Percentiles rank a stretch among this genome's conserved stretches.
Evolutionary conservation across 192 early-diverging fungal species (phyloP).

Genomic region (Umbelopsis sp.): DNA sequence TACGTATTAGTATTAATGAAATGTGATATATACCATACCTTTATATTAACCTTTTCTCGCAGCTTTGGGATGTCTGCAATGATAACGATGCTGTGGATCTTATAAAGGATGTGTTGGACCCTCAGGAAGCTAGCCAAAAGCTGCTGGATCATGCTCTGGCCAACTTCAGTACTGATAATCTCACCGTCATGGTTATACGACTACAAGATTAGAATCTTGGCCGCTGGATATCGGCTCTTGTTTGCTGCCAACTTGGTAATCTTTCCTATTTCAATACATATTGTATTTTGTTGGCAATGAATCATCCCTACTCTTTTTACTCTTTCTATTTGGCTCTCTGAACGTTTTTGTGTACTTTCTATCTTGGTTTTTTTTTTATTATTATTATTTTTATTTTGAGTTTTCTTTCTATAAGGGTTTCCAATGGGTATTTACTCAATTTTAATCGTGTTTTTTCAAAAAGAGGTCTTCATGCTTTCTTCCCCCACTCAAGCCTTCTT

Average conservation of each 20-base stretch:
- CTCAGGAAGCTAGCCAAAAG: slow-evolving; percentile 74
- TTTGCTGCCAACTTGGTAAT: neutral
- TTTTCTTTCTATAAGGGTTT: neutral
- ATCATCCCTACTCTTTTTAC: too few species aligned
- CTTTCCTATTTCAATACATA: neutral
- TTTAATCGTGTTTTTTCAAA: neutral
- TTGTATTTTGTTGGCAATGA: neutral
- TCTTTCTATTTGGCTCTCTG: neutral
- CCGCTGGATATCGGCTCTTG: slow-evolving; percentile 6
- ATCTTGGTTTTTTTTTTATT: neutral
- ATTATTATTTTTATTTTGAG: neutral
- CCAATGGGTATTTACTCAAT: neutral
- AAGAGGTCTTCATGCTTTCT: neutral
- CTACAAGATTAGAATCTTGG: slow-evolving; percentile 30
- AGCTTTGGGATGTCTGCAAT: slow-evolving; percentile 98
- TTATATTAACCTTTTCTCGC: slow-evolving; percentile 1
- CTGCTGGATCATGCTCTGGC: slow-evolving; percentile 86
- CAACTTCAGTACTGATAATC: slow-evolving; percentile 95
- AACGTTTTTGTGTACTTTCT: neutral
- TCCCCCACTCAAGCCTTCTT: neutral
- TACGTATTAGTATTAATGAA: slow-evolving; percentile 38
- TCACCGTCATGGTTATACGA: slow-evolving; percentile 86
- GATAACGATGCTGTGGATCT: slow-evolving; percentile 93
- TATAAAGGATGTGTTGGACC: slow-evolving; percentile 73
- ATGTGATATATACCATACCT: neutral